phyloP scores from a whole-genome alignment of 1,284 basidiomycete species.

The Tilletia indica region DNA sequence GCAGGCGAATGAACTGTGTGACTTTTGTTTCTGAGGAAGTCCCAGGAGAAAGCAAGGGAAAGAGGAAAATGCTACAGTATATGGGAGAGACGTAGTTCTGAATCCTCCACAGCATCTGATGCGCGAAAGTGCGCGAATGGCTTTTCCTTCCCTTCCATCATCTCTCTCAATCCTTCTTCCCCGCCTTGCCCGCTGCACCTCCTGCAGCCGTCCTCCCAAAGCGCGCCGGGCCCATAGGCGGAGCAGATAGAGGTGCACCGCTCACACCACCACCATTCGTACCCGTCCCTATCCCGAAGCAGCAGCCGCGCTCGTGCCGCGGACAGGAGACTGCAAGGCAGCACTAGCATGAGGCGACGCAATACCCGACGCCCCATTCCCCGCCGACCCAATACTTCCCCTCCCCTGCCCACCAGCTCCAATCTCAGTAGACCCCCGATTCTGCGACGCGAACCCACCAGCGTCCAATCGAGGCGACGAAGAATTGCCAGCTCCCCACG shows the following conservation, averaged over 20 bases:
- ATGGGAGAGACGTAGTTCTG: neutral
- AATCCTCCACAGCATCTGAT: no score
- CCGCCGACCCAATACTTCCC: no score
- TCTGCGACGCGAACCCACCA: no score
- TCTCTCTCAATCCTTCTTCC: neutral
- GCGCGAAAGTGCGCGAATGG: no score
- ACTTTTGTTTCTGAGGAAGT: neutral
- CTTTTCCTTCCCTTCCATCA: neutral
- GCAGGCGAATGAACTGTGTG: neutral
- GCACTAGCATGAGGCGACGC: conserved; percentile 7
- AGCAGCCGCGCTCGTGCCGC: neutral
- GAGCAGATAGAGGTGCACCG: neutral
- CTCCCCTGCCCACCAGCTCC: no score
- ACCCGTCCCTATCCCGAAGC: neutral
- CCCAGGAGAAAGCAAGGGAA: neutral
- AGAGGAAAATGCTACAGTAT: conserved; percentile 6
- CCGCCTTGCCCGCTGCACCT: neutral
- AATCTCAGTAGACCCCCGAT: no score
- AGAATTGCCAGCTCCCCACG: conserved; percentile 27
- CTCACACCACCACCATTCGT: neutral
- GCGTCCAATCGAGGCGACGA: conserved; percentile 8
- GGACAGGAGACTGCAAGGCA: neutral
- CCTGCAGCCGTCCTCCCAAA: neutral
- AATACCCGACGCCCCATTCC: neutral
- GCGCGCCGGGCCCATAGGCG: neutral